Evolutionary conservation across 805 yeast species (phyloP).

Genomic region (Wickerhamiella azyma): DNA sequence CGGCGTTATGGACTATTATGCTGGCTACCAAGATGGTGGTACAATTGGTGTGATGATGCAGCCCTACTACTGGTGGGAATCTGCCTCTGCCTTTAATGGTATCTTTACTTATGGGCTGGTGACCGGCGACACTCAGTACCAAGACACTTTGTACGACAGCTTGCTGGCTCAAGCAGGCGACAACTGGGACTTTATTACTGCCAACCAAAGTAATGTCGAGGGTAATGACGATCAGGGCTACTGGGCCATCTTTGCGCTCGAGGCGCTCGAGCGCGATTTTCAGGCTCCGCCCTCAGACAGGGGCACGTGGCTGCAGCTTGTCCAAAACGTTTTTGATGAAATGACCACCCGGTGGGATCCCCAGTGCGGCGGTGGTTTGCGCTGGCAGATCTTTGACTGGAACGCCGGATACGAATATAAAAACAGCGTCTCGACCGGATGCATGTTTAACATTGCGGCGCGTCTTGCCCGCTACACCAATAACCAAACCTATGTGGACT

Average conservation of each 20-base stretch:
- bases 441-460: slow-evolving; percentile 67
- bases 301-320: slow-evolving; percentile 56
- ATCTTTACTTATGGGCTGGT: slow-evolving; percentile 66
- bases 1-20: slow-evolving; percentile 71
- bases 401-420: slow-evolving; percentile 79
- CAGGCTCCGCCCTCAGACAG: slow-evolving; percentile 43
- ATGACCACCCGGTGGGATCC: slow-evolving; percentile 66
- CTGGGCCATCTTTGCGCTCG: slow-evolving; percentile 75
- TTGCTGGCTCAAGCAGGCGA: slow-evolving; percentile 51
- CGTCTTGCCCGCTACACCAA: slow-evolving; percentile 66
- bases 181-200: slow-evolving; percentile 53
- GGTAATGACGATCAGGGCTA: slow-evolving; percentile 87
- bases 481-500: slow-evolving; percentile 55
- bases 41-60: slow-evolving; percentile 52
- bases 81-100: slow-evolving; percentile 48
- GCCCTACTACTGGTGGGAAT: slow-evolving; percentile 84
- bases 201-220: slow-evolving; percentile 64
- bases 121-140: slow-evolving; percentile 53
- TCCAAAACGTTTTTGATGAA: slow-evolving; percentile 72
- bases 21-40: slow-evolving; percentile 49
- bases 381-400: slow-evolving; percentile 89
- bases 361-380: slow-evolving; percentile 51
- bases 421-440: slow-evolving; percentile 70
- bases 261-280: slow-evolving; percentile 67
- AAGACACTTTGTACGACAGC: slow-evolving; percentile 41